Base-by-base conservation (phyloP, 2,329 filamentous ascomycete genomes). In the Clonostachys chloroleuca region DNA sequence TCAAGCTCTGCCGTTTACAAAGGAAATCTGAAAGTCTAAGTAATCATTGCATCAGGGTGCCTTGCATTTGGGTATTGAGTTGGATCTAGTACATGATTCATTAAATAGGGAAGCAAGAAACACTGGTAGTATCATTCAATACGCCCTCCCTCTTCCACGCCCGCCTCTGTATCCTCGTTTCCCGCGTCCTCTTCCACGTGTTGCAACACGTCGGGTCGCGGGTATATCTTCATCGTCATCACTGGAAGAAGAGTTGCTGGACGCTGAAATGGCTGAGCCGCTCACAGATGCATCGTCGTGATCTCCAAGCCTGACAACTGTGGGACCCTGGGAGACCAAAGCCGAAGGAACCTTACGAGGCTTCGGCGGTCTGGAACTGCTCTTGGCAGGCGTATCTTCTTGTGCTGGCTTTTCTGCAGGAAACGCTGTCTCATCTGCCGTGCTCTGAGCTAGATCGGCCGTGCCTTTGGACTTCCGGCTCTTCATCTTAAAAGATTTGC, bases 401-500 rank as follows among this genome's bases (percentile, higher is more conserved):
- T 42, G n/a, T 18, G 12, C 37, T 14, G 37, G 10, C 24, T 30
- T 30, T 30, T 30, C 24, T 30, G 24, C 24, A 43, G 20, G 42
- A 30, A 24, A 43, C 7, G 20, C 16, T 5, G 34, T 33, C 20
- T 43, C 42, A 43, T 30, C 24, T 30, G 24, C 24, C 24, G 4
- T 30, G 24, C 9, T 8, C 24, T 30, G 24, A 30, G 24, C 24
- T 5, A 30, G 24, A 30, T 30, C 24, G 24, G 24, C 9, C 12
- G 20, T 20, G n/a, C 10, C 18, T 34, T 40, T 16, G 7, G 53
- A 46, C 49, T 60, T 70, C 13, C 65, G 64, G 47, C 62, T 61
- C 18, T 66, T 63, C 41, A 81, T 80, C 60, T 72, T 78, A 52
- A 82, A 71, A 45, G 69, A 74, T 58, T 72, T 80, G 12, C 78